These are phyloP conservation scores for Lactifluus hygrophoroides DNA, from an alignment of 768 basidiomycete species.

Conservation along the genomic window DNA sequence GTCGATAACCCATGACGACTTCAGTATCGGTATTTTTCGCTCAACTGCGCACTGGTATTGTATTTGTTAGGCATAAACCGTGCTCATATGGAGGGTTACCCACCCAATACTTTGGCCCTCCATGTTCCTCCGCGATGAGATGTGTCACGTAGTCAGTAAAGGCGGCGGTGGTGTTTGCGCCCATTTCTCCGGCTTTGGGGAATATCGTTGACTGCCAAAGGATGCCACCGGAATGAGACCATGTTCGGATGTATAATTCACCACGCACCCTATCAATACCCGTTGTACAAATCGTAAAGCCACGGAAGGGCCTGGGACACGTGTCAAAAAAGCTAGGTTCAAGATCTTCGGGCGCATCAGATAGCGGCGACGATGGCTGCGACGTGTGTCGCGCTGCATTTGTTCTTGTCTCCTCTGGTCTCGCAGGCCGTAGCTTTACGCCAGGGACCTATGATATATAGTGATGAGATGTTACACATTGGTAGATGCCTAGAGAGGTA, in stretches of 20 bases:
- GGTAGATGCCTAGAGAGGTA: conserved; percentile 14
- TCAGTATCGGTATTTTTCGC: conserved; percentile 70
- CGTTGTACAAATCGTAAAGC: conserved; percentile 62
- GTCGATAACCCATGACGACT: conserved; percentile 68
- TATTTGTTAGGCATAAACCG: background rate
- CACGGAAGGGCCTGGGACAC: conserved; percentile 60
- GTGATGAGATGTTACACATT: background rate
- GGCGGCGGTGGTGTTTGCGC: conserved; percentile 57
- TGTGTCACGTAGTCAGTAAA: conserved; percentile 87
- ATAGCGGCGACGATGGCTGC: conserved; percentile 30
- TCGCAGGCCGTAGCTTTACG: conserved; percentile 70
- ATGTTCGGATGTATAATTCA: background rate
- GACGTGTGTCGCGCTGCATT: conserved; percentile 26
- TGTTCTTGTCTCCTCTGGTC: conserved; percentile 22
- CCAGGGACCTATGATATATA: conserved; percentile 53
- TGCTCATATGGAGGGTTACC: conserved; percentile 19
- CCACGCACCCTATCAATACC: conserved; percentile 69
- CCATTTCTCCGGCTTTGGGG: conserved; percentile 72
- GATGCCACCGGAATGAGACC: background rate
- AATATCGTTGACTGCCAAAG: conserved; percentile 53
- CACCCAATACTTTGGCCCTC: conserved; percentile 78
- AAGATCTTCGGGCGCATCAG: conserved; percentile 25
- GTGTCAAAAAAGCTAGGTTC: conserved; percentile 22
- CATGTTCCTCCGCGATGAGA: conserved; percentile 72
- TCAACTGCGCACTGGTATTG: conserved; percentile 66